These are phyloP conservation scores for Cyclotella cryptica DNA, from an alignment of 108 stramenopile genomes.

Conservation along the genomic window DNA sequence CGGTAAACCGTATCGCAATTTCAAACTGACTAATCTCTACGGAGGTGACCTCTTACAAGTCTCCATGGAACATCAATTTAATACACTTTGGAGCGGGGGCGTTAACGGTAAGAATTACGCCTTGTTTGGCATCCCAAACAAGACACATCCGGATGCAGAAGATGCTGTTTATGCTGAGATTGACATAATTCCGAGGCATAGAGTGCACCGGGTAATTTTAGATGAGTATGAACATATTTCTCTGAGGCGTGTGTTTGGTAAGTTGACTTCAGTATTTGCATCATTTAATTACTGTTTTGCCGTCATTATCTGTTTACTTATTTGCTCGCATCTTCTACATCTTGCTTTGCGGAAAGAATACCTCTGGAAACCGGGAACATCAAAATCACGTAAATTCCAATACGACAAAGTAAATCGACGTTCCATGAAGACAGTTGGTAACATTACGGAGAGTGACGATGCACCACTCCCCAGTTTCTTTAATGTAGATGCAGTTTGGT, in stretches of 20 bases:
- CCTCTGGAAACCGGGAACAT: slow-evolving; percentile 40
- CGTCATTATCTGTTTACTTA: no score
- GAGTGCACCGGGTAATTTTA: slow-evolving; percentile 38
- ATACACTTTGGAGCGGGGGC: slow-evolving; percentile 48
- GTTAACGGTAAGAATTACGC: slow-evolving; percentile 45
- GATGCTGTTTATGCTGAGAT: slow-evolving; percentile 41
- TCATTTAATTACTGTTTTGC: no score
- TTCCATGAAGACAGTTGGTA: slow-evolving; percentile 41
- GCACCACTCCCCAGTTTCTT: slow-evolving; percentile 34
- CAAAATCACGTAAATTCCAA: slow-evolving; percentile 28
- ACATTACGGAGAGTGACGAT: slow-evolving; percentile 20
- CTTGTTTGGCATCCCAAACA: slow-evolving; percentile 37
- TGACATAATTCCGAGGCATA: slow-evolving; percentile 33
- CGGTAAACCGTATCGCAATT: slow-evolving; percentile 21
- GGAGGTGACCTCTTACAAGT: slow-evolving; percentile 40
- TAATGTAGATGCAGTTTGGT: slow-evolving; percentile 43
- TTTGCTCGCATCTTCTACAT: neutral
- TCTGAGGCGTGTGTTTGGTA: slow-evolving; percentile 24
- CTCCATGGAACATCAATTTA: slow-evolving; percentile 29
- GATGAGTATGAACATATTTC: slow-evolving; percentile 30
- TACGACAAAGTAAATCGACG: slow-evolving; percentile 34
- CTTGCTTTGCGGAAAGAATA: slow-evolving; percentile 3
- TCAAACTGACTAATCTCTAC: slow-evolving; percentile 33
- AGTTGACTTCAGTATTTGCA: neutral
- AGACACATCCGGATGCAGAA: slow-evolving; percentile 34